Evolutionary conservation across 495 filamentous ascomycete species (phyloP), one percentile per base, ranked within the genome.

Genomic region (Penicillium cataractarum): DNA sequence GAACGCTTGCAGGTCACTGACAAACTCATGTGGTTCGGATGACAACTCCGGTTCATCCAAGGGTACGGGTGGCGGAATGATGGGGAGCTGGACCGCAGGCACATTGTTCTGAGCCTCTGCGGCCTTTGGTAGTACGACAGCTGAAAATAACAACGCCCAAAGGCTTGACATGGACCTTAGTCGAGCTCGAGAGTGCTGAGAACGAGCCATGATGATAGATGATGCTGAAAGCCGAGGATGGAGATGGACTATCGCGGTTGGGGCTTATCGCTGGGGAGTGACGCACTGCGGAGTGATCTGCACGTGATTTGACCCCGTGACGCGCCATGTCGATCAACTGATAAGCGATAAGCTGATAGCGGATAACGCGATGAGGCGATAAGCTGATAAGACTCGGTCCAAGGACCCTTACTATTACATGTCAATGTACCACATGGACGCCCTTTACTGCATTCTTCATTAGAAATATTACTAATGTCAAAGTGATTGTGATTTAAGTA

Each of bases 1-100:
- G n/a, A 12, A 9, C 1, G 22, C n/a, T 4, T 33, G n/a, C 22
- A 4, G 24, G 49, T 44, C 71, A 52, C 76, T 69, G 71, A 79
- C 80, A 71, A 77, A 77, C 62, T 79, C 72, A 67, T 76, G 73
- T 13, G 33, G 64, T 27, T 70, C 70, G 19, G 65, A 63, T 33
- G 65, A 27, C 13, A 65, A 53, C 24, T 65, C 63, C 12, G 63
- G 44, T 1, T 62, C 67, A 21, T 65, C 62, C 33, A 72, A 63
- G 9, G 76, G 75, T 50, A 73, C 61, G 55, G 72, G 70, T 55
- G 76, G 76, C 61, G 71, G 72, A 49, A 78, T 51, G 33, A 79
- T 67, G 39, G 73, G 74, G 17, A 64, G 63, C 50, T 72, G 70
- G 12, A 55, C 59, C 17, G 60, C 35, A 44, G 65, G 57, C 12